Evolutionary conservation across 176 grass and related monocot species (phyloP), one percentile per base, ranked within the genome.

Genomic region (Triticum monococcum): DNA sequence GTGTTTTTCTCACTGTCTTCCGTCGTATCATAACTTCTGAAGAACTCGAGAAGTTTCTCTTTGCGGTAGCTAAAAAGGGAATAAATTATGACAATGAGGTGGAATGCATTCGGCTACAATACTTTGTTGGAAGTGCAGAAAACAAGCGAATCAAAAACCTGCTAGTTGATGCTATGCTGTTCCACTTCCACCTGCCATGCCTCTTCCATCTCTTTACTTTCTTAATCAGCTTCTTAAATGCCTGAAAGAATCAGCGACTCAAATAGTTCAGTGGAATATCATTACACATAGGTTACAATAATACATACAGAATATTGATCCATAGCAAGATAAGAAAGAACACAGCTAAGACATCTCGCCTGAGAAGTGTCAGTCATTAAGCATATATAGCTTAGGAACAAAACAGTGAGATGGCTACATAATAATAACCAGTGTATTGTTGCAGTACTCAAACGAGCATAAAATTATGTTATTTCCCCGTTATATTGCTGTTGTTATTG

Each of bases 171-270:
- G 48, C 8, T 81, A 35, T 54, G 28, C 2, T 17, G 16, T 54
- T 54, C 50, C 50, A 54, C 33, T 37, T 59, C 78, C 20, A 86
- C 57, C 48, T 68, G 22, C 56, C 3, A 12, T 72, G 52, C 45
- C 20, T 68, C 70, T 89, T 90, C 83, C 88, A 86, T 77, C 71
- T 48, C 63, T 18, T 82, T 52, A 78, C 71, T 71, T 89, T 50
- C 50, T 90, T 68, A 63, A 82, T 38, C 62, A 89, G 14, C 46
- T 77, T 86, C 69, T 85, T 46, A 89, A 89, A 89, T 61, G 78
- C 88, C 83, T 89, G 79, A 68, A 81, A 81, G 33, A 81, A 81
- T 77, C 9, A 85, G 12, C 16, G 22, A 71, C 46, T 45, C 36
- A 74, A 74, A 54, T 83, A 38, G 36, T 56, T 26, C n/a, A 70